These are phyloP conservation scores for Tylopilus sp. DNA, from an alignment of 768 basidiomycete genomes.

Conservation along the genomic window DNA sequence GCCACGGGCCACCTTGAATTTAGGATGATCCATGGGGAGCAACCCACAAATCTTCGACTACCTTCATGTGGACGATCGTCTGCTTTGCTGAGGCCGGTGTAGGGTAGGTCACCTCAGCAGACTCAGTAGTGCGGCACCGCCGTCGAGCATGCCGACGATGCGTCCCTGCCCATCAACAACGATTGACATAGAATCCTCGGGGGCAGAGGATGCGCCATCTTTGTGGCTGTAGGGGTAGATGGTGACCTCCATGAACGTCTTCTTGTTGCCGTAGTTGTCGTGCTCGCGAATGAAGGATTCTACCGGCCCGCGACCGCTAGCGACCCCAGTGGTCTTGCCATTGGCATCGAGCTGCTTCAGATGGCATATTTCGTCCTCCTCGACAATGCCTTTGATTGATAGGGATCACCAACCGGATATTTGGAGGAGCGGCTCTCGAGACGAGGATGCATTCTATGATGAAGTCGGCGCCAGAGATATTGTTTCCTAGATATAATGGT, in stretches of 20 bases:
- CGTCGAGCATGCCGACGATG: neutral
- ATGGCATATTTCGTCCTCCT: neutral
- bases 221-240: neutral
- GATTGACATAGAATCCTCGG: neutral
- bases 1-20: too few species aligned
- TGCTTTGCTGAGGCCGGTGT: too few species aligned
- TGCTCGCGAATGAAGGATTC: neutral
- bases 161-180: neutral
- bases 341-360: neutral
- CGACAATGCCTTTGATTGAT: neutral
- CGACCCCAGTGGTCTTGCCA: neutral
- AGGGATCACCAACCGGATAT: neutral
- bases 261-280: neutral
- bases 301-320: neutral
- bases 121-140: too few species aligned
- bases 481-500: neutral
- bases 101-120: too few species aligned
- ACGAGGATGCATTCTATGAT: neutral
- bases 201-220: neutral
- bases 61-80: too few species aligned
- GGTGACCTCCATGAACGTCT: neutral
- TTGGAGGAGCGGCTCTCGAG: neutral
- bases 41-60: too few species aligned
- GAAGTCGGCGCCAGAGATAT: neutral
- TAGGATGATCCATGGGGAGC: too few species aligned